Evolutionary conservation across 345 rosid species (phyloP).

Genomic region (Eucalyptus decipiens): DNA sequence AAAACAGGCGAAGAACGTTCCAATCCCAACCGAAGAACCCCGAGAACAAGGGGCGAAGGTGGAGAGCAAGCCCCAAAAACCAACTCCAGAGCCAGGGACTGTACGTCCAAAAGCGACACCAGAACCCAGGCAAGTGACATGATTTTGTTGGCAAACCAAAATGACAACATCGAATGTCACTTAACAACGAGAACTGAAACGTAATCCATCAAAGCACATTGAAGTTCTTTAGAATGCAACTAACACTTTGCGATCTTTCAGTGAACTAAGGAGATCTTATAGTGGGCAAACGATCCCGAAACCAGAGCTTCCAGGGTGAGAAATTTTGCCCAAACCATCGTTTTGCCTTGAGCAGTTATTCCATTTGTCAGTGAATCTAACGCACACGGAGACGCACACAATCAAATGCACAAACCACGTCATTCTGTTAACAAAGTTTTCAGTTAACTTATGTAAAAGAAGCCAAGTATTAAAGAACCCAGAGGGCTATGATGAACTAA

Average conservation of each 20-base stretch:
- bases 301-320: not conserved
- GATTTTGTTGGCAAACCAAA: not conserved
- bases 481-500: not conserved
- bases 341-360: not conserved
- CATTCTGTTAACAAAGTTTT: not conserved
- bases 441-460: not conserved
- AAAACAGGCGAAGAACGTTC: slow-evolving; percentile 39
- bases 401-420: not conserved
- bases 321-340: not conserved
- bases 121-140: not conserved
- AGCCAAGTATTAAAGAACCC: not conserved
- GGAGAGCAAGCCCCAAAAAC: not conserved
- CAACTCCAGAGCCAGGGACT: not conserved
- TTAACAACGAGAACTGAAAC: not conserved
- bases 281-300: not conserved
- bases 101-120: not conserved
- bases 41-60: not conserved
- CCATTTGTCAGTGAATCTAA: not conserved
- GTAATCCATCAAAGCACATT: not conserved
- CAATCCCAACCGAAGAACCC: slow-evolving; percentile 29
- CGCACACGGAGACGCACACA: not conserved
- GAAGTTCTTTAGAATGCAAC: not conserved
- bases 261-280: not conserved
- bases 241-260: not conserved
- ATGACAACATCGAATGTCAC: not conserved